phyloP scores from a whole-genome alignment of 2,329 filamentous ascomycete species.

The Fusarium pseudonygamai region DNA sequence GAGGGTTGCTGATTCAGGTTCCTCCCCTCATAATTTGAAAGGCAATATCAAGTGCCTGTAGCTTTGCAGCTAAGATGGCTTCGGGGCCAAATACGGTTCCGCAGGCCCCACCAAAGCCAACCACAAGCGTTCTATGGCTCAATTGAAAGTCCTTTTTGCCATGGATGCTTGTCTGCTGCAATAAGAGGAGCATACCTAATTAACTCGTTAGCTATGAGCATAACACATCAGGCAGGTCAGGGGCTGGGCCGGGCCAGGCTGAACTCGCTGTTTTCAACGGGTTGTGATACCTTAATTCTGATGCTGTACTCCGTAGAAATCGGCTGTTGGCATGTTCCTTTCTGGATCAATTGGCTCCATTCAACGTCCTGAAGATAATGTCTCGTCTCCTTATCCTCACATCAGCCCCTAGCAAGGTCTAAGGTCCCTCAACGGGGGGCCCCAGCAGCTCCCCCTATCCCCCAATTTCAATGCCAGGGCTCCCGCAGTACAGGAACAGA shows the following conservation, averaged over 20 bases:
- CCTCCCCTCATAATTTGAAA: slow-evolving; percentile 33
- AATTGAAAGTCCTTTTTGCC: slow-evolving; percentile 26
- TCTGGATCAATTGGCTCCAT: background rate
- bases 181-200: slow-evolving; percentile 20
- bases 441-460: slow-evolving; percentile 30
- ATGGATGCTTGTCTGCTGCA: slow-evolving; percentile 15
- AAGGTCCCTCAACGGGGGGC: slow-evolving; percentile 20
- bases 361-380: slow-evolving; percentile 2
- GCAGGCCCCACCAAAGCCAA: slow-evolving; percentile 29
- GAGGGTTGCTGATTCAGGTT: slow-evolving; percentile 36
- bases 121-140: slow-evolving; percentile 25
- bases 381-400: slow-evolving; percentile 8
- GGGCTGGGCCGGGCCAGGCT: background rate
- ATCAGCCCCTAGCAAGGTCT: slow-evolving; percentile 36
- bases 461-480: slow-evolving; percentile 44
- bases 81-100: slow-evolving; percentile 29
- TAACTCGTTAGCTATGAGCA: background rate
- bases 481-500: slow-evolving; percentile 36
- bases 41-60: slow-evolving; percentile 35
- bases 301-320: background rate
- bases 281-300: background rate
- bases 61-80: slow-evolving; percentile 36
- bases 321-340: background rate
- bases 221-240: slow-evolving; percentile 14
- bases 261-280: background rate